Evolutionary conservation across 768 basidiomycete genomes (phyloP).

Genomic region (Lepiota venenata): DNA sequence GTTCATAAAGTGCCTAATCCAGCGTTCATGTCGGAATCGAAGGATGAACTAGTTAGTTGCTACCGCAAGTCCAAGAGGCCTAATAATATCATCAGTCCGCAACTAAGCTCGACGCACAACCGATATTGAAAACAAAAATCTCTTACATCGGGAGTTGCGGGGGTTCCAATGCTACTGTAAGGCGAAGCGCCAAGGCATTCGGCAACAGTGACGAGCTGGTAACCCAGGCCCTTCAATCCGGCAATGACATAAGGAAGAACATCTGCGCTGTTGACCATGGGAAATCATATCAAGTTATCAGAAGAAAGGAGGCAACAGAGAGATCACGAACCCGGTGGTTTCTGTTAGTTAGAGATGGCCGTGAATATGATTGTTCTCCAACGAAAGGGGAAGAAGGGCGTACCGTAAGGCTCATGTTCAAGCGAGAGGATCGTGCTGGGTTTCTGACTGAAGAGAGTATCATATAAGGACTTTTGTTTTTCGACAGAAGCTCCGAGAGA

Average conservation of each 20-base stretch:
- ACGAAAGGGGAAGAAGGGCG: not conserved
- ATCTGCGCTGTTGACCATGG: constrained; percentile 16
- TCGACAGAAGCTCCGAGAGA: constrained; percentile 27
- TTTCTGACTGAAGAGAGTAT: constrained; percentile 18
- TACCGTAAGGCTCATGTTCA: constrained; percentile 32
- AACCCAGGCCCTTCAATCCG: constrained; percentile 32
- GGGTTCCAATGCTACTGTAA: constrained; percentile 27
- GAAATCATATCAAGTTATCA: no score
- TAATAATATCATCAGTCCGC: not conserved
- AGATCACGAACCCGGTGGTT: constrained; percentile 7
- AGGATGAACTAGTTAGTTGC: no score
- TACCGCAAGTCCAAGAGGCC: constrained; percentile 1
- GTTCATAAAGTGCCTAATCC: no score
- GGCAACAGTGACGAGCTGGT: constrained; percentile 34
- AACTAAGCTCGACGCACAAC: not conserved
- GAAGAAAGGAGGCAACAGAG: not conserved
- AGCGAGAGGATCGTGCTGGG: constrained; percentile 32
- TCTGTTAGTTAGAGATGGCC: not conserved
- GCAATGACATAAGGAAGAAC: constrained; percentile 34
- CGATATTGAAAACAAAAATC: not conserved
- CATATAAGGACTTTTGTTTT: constrained; percentile 26
- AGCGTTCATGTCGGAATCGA: no score
- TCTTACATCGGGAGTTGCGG: constrained; percentile 27
- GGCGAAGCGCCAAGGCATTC: constrained; percentile 32
- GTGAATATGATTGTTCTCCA: not conserved